Conservation (phyloP, 1,139 yeast species). For the Hyphopichia wangnamkhiaoensis region DNA sequence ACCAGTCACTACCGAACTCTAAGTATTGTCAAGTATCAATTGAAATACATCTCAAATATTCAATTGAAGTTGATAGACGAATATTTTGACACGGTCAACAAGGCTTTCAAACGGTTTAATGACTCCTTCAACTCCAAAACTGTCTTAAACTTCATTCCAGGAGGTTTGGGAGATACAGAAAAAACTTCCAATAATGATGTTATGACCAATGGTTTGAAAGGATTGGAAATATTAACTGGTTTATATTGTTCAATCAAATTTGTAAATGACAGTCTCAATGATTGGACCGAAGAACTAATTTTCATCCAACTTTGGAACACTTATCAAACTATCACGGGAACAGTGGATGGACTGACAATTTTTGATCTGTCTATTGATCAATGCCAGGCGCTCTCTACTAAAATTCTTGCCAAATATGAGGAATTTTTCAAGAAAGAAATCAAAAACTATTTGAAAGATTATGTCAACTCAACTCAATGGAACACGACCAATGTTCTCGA, state of each 20-base stretch:
- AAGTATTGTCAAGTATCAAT: conserved; percentile 61
- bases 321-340: conserved; percentile 29
- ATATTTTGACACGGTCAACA: conserved; percentile 54
- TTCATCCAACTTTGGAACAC: conserved; percentile 64
- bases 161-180: conserved; percentile 19
- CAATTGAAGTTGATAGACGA: conserved; percentile 65
- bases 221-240: conserved; percentile 57
- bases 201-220: conserved; percentile 25
- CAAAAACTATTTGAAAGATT: conserved; percentile 50
- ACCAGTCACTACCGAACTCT: conserved; percentile 63
- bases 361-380: conserved; percentile 55
- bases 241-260: conserved; percentile 62
- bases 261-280: conserved; percentile 50
- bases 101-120: conserved; percentile 48
- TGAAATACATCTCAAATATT: conserved; percentile 67
- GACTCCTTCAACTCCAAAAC: conserved; percentile 40
- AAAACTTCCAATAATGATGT: conserved; percentile 10
- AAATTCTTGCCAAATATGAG: conserved; percentile 40
- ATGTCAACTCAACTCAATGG: conserved; percentile 48
- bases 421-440: conserved; percentile 53
- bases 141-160: conserved; percentile 42
- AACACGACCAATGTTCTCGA: conserved; percentile 22
- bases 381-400: conserved; percentile 42
- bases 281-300: conserved; percentile 66
- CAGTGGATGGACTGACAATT: conserved; percentile 39